Evolutionary conservation across 345 rosid species (phyloP), one percentile per base, ranked within the genome.

Genomic region (Ailanthus altissimus): DNA sequence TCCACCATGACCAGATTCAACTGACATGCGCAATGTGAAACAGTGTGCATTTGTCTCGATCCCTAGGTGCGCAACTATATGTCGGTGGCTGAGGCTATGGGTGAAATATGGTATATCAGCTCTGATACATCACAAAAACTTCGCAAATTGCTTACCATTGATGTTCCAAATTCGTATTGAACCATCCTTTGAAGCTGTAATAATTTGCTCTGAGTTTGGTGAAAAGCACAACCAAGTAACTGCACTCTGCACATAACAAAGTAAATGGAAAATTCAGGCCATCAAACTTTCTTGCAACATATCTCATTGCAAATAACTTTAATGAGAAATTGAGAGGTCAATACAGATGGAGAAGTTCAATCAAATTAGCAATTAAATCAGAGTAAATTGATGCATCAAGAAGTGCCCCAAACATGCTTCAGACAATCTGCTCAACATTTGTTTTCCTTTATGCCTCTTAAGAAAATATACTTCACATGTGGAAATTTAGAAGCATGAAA

Each of bases 101-200:
- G 14, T 36, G 25, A 25, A 68, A 47, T 49, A 49, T 49, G 57
- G 3, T 26, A 56, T 45, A 59, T 26, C 38, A 67, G 51, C 16
- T 32, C 45, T 13, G 20, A 11, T 51, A 16, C 13, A 49, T 3
- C 12, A 70, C 20, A 65, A 66, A 58, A 36, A 40, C 9, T 61
- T 38, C 14, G 20, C 26, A 43, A 9, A 69, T 40, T 71, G 77
- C 91, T 36, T 82, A 96, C 99, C 98, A 72, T 93, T 92, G 78
- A 96, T 96, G 84, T 96, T 96, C 99, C 99, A 96, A 78, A 89
- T 82, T 86, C 95, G 87, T 16, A 96, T 84, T 0, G 99, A 72
- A 49, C 95, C 97, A 80, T 96, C 99, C 89, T 96, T 96, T 42
- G 98, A 96, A 74, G 97, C 90, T 13, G 99, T 93, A 76, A 96